phyloP scores from a whole-genome alignment of 805 yeast genomes.

The Zygoascus ofunaensis region DNA sequence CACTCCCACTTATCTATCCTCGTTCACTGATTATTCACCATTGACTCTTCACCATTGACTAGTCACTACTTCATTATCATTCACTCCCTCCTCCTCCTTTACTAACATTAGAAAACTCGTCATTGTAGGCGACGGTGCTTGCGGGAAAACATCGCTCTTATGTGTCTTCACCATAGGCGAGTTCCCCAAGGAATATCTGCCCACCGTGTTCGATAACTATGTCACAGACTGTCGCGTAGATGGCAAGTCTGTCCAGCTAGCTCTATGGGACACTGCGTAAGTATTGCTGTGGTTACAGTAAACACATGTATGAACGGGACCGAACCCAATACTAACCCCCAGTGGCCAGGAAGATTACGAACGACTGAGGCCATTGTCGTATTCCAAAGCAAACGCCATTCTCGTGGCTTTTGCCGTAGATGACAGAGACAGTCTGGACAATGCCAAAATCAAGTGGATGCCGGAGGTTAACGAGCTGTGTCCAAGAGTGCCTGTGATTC shows the following conservation, averaged over 20 bases:
- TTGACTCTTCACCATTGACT: too few relatives aligned
- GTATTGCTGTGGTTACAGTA: slow-evolving; percentile 9
- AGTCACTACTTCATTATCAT: too few relatives aligned
- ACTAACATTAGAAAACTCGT: slow-evolving; percentile 53
- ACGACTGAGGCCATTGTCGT: slow-evolving; percentile 76
- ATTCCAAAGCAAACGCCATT: slow-evolving; percentile 78
- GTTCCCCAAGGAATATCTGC: slow-evolving; percentile 77
- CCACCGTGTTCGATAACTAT: slow-evolving; percentile 90
- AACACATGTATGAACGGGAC: not conserved
- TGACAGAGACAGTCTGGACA: slow-evolving; percentile 73
- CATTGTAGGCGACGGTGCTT: slow-evolving; percentile 91
- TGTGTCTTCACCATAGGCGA: slow-evolving; percentile 89
- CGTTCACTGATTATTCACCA: too few relatives aligned
- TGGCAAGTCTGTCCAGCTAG: slow-evolving; percentile 81
- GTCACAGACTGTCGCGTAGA: slow-evolving; percentile 92
- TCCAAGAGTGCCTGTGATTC: slow-evolving; percentile 65
- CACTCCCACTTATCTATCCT: too few relatives aligned
- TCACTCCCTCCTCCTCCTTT: too few relatives aligned
- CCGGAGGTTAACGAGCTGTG: slow-evolving; percentile 74
- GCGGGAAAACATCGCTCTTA: slow-evolving; percentile 86
- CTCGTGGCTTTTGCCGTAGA: slow-evolving; percentile 81
- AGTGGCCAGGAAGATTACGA: slow-evolving; percentile 91
- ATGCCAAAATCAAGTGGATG: slow-evolving; percentile 81
- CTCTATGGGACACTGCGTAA: slow-evolving; percentile 86
- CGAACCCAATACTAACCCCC: not conserved